Conservation (phyloP, 78 protist genomes). For the Mantamonas sphyraenae region DNA sequence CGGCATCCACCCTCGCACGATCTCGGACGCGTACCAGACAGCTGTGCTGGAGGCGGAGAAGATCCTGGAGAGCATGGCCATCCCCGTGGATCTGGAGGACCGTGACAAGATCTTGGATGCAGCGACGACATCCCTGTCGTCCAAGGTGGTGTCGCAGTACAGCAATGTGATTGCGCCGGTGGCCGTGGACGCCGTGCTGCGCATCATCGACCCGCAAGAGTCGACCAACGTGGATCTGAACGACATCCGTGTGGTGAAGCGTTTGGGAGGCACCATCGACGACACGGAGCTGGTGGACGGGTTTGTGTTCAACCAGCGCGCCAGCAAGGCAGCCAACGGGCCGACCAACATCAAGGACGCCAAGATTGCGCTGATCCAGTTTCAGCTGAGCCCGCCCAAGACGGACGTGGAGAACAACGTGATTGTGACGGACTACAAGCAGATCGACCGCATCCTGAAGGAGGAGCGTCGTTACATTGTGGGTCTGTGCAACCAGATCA, state of each 20-base stretch:
- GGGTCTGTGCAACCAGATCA: slow-evolving; percentile 82
- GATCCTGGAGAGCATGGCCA: slow-evolving; percentile 44
- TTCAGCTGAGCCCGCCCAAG: slow-evolving; percentile 97
- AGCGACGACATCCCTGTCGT: slow-evolving; percentile 95
- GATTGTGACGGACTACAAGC: slow-evolving; percentile 74
- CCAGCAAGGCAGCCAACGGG: slow-evolving; percentile 75
- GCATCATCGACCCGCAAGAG: slow-evolving; percentile 44
- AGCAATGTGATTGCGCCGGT: slow-evolving; percentile 86
- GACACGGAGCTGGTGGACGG: slow-evolving; percentile 94
- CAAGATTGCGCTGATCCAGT: slow-evolving; percentile 98
- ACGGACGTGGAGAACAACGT: slow-evolving; percentile 89
- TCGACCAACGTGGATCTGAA: slow-evolving; percentile 75
- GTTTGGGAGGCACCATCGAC: slow-evolving; percentile 95
- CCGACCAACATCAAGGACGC: slow-evolving; percentile 90
- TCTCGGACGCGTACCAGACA: slow-evolving; percentile 67
- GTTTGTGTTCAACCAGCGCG: slow-evolving; percentile 80
- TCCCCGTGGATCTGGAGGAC: slow-evolving; percentile 80
- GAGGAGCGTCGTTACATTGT: slow-evolving; percentile 91
- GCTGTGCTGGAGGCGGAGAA: slow-evolving; percentile 64
- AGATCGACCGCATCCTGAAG: slow-evolving; percentile 88
- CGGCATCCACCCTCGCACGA: slow-evolving; percentile 93
- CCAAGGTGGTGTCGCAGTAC: slow-evolving; percentile 92
- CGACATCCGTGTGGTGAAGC: slow-evolving; percentile 66
- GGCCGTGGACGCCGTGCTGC: slow-evolving; percentile 96
- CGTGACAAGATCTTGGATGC: slow-evolving; percentile 71